phyloP scores from a whole-genome alignment of 305 asterid species.

The Fraxinus velutina region DNA sequence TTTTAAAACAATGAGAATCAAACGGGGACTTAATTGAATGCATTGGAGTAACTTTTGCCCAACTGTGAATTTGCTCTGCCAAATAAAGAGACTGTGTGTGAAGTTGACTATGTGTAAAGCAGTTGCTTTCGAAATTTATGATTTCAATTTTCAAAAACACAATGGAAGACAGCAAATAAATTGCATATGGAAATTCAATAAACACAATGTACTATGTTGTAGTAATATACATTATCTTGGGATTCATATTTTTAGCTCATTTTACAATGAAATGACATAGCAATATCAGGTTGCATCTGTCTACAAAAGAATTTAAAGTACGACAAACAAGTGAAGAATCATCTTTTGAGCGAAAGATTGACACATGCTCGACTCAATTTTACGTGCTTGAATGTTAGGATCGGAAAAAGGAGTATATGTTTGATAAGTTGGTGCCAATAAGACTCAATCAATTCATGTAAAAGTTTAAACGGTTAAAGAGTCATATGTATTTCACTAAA shows the following conservation, averaged over 20 bases:
- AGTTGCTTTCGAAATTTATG: not conserved
- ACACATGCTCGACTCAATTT: not conserved
- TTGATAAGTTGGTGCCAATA: not conserved
- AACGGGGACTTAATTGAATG: not conserved
- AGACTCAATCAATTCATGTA: not conserved
- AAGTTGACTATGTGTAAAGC: constrained; percentile 12
- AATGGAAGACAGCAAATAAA: not conserved
- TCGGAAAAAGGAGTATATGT: not conserved
- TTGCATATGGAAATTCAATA: not conserved
- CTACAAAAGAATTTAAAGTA: not conserved
- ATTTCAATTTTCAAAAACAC: not conserved
- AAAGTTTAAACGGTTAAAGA: not conserved
- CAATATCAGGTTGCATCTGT: not conserved
- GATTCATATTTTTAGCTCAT: too few species aligned
- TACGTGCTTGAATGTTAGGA: not conserved
- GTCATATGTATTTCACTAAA: too few species aligned
- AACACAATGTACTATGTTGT: not conserved
- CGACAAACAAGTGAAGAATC: not conserved
- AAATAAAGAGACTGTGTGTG: not conserved
- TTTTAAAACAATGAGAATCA: not conserved
- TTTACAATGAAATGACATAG: not conserved
- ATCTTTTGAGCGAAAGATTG: not conserved
- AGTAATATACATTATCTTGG: not conserved
- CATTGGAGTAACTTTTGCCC: not conserved
- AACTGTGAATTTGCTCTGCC: constrained; percentile 7